Evolutionary conservation across 495 filamentous ascomycete genomes (phyloP).

Genomic region (Penicillium antarcticum): DNA sequence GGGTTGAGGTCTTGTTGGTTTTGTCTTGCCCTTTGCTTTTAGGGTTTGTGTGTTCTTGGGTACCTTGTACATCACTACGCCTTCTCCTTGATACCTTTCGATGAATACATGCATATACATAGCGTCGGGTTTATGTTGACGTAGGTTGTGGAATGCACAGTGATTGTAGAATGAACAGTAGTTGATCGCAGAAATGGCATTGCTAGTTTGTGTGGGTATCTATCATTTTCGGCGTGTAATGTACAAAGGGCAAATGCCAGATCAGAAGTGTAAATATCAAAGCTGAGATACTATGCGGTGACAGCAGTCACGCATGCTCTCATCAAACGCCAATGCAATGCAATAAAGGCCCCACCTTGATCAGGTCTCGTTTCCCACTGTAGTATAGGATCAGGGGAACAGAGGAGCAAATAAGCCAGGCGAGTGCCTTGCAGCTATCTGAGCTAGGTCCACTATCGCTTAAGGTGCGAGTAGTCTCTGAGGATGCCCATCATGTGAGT

Average conservation of each 20-base stretch:
- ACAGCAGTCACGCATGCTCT: not conserved
- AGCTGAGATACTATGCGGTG: not conserved
- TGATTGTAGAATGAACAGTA: not conserved
- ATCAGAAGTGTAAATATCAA: not conserved
- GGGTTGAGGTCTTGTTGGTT: not conserved
- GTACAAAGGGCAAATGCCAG: constrained; percentile 8
- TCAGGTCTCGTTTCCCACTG: too few species aligned
- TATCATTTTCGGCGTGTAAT: constrained; percentile 21
- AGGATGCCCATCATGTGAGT: constrained; percentile 87
- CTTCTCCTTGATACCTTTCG: constrained; percentile 17
- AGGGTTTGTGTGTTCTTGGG: constrained; percentile 8
- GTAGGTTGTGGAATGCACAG: not conserved
- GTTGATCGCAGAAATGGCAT: not conserved
- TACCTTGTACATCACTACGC: constrained; percentile 18
- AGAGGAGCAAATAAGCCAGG: not conserved
- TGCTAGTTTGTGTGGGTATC: constrained; percentile 28
- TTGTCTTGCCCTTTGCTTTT: constrained; percentile 9
- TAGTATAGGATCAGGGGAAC: not conserved
- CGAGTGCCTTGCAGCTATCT: not conserved
- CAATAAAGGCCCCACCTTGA: not conserved
- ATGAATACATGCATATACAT: constrained; percentile 16
- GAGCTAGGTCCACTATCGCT: constrained; percentile 29
- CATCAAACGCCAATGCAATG: constrained; percentile 23
- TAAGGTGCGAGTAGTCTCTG: constrained; percentile 74
- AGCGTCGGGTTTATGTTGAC: not conserved